Percentiles rank a stretch among this genome's conserved stretches.
phyloP scores from a whole-genome alignment of 192 early-diverging fungal species.

The Lunasporangiospora selenospora region DNA sequence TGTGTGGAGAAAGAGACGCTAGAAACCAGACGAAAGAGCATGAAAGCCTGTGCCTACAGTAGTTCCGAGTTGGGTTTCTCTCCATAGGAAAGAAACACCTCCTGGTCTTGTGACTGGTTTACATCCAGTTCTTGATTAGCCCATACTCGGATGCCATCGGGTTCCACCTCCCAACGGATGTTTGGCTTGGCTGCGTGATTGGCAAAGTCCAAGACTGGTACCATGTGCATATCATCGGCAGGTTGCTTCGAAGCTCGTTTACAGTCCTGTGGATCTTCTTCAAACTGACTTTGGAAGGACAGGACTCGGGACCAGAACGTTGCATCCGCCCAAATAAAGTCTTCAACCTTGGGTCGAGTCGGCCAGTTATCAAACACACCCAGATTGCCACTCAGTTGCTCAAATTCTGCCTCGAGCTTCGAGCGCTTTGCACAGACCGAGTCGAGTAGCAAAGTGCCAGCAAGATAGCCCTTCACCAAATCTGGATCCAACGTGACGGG shows the following conservation, averaged over 20 bases:
- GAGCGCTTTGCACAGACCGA: slow-evolving; percentile 59
- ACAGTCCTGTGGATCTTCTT: not conserved
- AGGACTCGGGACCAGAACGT: slow-evolving; percentile 77
- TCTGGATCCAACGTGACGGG: slow-evolving; percentile 46
- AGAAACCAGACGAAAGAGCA: too few relatives aligned
- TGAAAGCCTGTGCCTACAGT: too few relatives aligned
- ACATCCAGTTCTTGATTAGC: slow-evolving; percentile 25
- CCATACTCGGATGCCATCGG: slow-evolving; percentile 41
- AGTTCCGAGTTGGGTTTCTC: slow-evolving; percentile 74
- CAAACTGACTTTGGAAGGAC: slow-evolving; percentile 52
- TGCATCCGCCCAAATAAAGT: slow-evolving; percentile 68
- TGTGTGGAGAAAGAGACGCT: too few relatives aligned
- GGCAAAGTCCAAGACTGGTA: slow-evolving; percentile 77
- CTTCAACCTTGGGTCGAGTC: slow-evolving; percentile 10
- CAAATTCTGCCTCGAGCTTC: slow-evolving; percentile 56
- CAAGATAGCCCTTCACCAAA: slow-evolving; percentile 38
- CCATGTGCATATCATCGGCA: slow-evolving; percentile 58
- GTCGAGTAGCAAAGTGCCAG: slow-evolving; percentile 58
- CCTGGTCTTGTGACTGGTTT: slow-evolving; percentile 18
- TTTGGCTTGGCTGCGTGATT: slow-evolving; percentile 65
- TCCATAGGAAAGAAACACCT: slow-evolving; percentile 74
- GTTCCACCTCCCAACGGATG: slow-evolving; percentile 62
- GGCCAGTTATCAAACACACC: slow-evolving; percentile 55
- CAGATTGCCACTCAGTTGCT: slow-evolving; percentile 32
- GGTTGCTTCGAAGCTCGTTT: not conserved